A percentile compares a stretch with the other conserved stretches of the same genome.
phyloP scores from a whole-genome alignment of 371 early-diverging fungal species.

The Actinomucor elegans region DNA sequence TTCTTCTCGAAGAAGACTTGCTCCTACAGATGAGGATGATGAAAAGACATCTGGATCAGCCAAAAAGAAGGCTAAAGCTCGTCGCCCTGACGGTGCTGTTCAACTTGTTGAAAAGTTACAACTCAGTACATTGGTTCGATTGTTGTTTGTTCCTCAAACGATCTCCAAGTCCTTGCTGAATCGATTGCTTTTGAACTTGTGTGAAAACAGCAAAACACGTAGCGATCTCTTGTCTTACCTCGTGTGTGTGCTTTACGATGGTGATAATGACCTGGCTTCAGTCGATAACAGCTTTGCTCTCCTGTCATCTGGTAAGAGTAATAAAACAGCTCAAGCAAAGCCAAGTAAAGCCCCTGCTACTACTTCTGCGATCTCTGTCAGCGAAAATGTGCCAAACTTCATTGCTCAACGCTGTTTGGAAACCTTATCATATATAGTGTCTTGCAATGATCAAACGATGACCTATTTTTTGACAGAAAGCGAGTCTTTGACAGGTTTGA shows the following conservation, averaged over 20 bases:
- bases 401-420: slow-evolving; percentile 89
- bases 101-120: slow-evolving; percentile 85
- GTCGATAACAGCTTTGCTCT: slow-evolving; percentile 81
- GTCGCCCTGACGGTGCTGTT: slow-evolving; percentile 58
- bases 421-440: slow-evolving; percentile 72
- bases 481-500: slow-evolving; percentile 57
- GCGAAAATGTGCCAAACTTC: slow-evolving; percentile 74
- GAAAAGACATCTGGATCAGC: slow-evolving; percentile 12
- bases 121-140: slow-evolving; percentile 79
- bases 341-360: neutral
- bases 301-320: slow-evolving; percentile 62
- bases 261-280: slow-evolving; percentile 73
- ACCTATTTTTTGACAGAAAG: slow-evolving; percentile 76
- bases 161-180: slow-evolving; percentile 70
- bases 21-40: slow-evolving; percentile 12
- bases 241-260: slow-evolving; percentile 85
- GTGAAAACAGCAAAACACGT: slow-evolving; percentile 88
- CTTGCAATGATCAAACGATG: slow-evolving; percentile 64
- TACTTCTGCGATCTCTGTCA: no score
- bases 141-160: slow-evolving; percentile 82
- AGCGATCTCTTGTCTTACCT: slow-evolving; percentile 83
- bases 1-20: slow-evolving; percentile 12
- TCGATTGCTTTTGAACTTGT: slow-evolving; percentile 79
- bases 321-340: slow-evolving; percentile 14
- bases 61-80: slow-evolving; percentile 45